Base-by-base conservation (phyloP, 2,329 filamentous ascomycete genomes). In the Stachybotrys echinatus region DNA sequence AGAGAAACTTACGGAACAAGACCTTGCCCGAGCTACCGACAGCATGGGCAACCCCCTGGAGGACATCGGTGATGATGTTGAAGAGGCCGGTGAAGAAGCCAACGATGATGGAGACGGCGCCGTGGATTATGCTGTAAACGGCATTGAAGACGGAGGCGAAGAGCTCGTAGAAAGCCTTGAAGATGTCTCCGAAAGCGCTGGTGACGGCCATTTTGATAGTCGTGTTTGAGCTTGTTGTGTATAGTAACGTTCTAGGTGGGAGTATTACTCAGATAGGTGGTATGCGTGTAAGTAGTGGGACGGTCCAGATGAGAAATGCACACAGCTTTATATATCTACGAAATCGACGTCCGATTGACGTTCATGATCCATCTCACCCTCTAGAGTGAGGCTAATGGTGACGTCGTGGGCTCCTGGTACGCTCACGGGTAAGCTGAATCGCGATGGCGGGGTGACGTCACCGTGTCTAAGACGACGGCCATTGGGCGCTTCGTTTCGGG, bases 91-190 rank as follows among this genome's bases (percentile, higher is more conserved):
- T 59, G 51, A 73, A 59, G 54, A 72, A 67, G 56, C 61, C 59
- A 45, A 70, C 50, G 43, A 71, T 48, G 12, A 67, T 62, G 19
- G 55, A 57, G 44, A 73, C 37, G 23, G 69, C 42, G 31, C 62
- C 62, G 42, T 68, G 62, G 14, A 72, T 50, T 31, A 72, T 37
- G 49, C 63, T 45, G 54, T 65, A 66, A 42, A 65, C 46, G n/a
- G 69, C 63, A 31, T 58, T 55, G 23, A 73, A 55, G 45, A 74
- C 51, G 5, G 69, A 71, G 31, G 65, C 57, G 38, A 72, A 51
- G 23, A 74, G 67, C 60, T 73, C 70, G 52, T 67, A 71, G 58
- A 73, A 60, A 58, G 68, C 72, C 55, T 65, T 68, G 59, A 72
- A 58, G 45, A 73, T 60, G 55, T 70, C 65, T 42, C 58, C 56